Evolutionary conservation across 164 flowering plant genomes (phyloP).

Genomic region (Vitis cinerea): DNA sequence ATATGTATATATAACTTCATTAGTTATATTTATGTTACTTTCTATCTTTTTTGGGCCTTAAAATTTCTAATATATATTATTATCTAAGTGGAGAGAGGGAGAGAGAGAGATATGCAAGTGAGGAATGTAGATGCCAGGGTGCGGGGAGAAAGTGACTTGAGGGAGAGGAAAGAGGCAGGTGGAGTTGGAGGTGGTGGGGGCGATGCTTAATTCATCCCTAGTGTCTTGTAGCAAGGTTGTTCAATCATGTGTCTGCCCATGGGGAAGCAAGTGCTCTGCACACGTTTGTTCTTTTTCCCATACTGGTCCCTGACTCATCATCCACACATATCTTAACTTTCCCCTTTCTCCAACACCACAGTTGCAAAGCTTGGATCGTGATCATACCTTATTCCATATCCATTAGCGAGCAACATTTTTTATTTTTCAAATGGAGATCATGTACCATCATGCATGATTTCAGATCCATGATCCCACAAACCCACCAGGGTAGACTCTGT

Average conservation of each 20-base stretch:
- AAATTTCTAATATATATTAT: too few relatives aligned
- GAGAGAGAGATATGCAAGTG: not conserved
- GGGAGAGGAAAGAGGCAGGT: not conserved
- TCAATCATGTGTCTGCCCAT: constrained; percentile 7
- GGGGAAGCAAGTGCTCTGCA: constrained; percentile 13
- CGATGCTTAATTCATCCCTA: not conserved
- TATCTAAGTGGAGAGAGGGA: not conserved
- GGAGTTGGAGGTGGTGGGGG: constrained; percentile 9
- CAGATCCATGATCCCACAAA: too few relatives aligned
- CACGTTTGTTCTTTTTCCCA: constrained; percentile 1
- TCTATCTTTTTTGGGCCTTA: too few relatives aligned
- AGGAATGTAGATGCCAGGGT: not conserved
- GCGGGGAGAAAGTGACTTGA: constrained; percentile 5
- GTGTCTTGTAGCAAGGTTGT: not conserved
- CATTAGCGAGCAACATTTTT: too few relatives aligned
- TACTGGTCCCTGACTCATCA: constrained; percentile 24
- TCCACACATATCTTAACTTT: constrained; percentile 18
- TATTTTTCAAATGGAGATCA: too few relatives aligned
- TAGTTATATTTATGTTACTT: too few relatives aligned
- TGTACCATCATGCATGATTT: too few relatives aligned
- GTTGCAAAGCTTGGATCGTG: not conserved
- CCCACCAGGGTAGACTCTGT: too few relatives aligned
- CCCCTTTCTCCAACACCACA: not conserved
- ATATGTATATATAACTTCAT: too few relatives aligned
- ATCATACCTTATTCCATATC: too few relatives aligned